Percentiles rank a stretch among this genome's conserved stretches.
These are phyloP conservation scores for Evansstolkia leycettana DNA, from an alignment of 495 filamentous ascomycete species.

Conservation along the genomic window DNA sequence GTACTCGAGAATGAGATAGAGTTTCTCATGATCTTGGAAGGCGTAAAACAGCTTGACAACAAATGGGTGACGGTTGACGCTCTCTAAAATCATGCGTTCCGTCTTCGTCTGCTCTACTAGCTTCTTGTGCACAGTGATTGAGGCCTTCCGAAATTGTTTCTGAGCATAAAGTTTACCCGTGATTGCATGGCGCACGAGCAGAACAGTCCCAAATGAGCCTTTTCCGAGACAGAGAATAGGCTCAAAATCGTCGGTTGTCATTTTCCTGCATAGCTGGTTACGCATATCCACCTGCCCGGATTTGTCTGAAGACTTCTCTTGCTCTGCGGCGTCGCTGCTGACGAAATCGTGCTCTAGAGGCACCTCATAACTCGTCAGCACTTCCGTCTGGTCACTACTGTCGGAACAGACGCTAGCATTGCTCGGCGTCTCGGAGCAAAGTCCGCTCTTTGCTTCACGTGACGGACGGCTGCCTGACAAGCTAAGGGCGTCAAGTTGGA, in stretches of 20 bases:
- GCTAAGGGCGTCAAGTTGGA: conserved; percentile 60
- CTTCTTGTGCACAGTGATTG: conserved; percentile 81
- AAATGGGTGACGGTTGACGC: conserved; percentile 89
- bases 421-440: conserved; percentile 34
- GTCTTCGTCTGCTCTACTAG: conserved; percentile 95
- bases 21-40: conserved; percentile 95
- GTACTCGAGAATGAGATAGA: conserved; percentile 96
- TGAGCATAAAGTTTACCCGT: conserved; percentile 91
- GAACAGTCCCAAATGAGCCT: conserved; percentile 85
- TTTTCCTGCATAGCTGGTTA: conserved; percentile 54
- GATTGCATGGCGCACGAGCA: conserved; percentile 75
- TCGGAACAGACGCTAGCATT: conserved; percentile 48
- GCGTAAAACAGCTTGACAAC: conserved; percentile 97
- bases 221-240: conserved; percentile 92
- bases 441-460: too few relatives aligned
- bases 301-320: conserved; percentile 18
- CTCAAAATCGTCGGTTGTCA: conserved; percentile 84
- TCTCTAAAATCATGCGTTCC: conserved; percentile 86
- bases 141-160: conserved; percentile 97
- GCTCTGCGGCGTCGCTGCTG: conserved; percentile 49
- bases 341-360: conserved; percentile 79
- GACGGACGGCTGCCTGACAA: conserved; percentile 30
- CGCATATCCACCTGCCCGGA: conserved; percentile 17
- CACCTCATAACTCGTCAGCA: conserved; percentile 75
- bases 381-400: conserved; percentile 37